A percentile compares a stretch with the other conserved stretches of the same genome.
Evolutionary conservation across 192 early-diverging fungal genomes (phyloP).

Genomic region (Rhizophagus prolifer): DNA sequence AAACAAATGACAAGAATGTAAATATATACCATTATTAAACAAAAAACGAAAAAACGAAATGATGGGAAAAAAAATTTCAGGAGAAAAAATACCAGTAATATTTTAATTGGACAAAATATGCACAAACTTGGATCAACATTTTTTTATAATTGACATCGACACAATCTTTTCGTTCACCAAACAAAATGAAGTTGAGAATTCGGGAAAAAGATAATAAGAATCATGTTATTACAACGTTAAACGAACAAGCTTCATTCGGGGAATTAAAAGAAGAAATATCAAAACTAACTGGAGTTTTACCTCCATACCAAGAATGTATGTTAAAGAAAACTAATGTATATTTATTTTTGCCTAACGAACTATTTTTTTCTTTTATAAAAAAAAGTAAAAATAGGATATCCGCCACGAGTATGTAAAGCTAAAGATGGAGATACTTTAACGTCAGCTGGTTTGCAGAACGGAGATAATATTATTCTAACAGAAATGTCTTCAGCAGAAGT

Average conservation of each 20-base stretch:
- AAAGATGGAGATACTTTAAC: not conserved
- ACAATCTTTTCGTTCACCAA: no score
- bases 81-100: no score
- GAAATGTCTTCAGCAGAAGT: constrained; percentile 2
- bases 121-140: no score
- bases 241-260: not conserved
- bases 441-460: constrained; percentile 6
- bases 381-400: constrained; percentile 14
- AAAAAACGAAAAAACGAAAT: no score
- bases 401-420: not conserved
- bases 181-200: not conserved
- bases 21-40: not conserved
- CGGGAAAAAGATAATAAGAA: not conserved
- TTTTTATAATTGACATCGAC: no score
- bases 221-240: not conserved
- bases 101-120: no score
- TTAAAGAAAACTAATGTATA: not conserved
- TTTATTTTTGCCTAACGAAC: not conserved
- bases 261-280: constrained; percentile 4
- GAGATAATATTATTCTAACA: not conserved
- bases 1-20: not conserved
- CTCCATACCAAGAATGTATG: constrained; percentile 2
- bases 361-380: not conserved
- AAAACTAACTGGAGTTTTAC: not conserved
- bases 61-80: no score